Percentiles rank a stretch among this genome's conserved stretches.
Evolutionary conservation across 2,329 filamentous ascomycete species (phyloP).

Genomic region (Fusarium proliferatum): DNA sequence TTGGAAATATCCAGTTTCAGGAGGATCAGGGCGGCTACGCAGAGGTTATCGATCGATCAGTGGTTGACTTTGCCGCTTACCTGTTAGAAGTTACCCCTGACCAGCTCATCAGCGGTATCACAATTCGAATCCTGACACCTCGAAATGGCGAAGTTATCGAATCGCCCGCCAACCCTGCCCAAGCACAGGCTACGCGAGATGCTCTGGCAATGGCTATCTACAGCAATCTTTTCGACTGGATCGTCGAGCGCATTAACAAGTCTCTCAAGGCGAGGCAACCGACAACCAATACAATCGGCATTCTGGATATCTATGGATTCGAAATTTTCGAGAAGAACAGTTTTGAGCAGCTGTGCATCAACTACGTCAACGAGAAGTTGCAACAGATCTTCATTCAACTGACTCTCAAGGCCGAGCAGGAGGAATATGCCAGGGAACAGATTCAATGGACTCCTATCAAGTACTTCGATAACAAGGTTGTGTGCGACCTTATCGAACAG

Average conservation of each 20-base stretch:
- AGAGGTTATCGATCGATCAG: slow-evolving; percentile 85
- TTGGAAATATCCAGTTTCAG: slow-evolving; percentile 90
- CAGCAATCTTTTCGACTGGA: slow-evolving; percentile 98
- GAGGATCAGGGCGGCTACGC: slow-evolving; percentile 94
- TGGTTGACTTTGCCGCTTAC: slow-evolving; percentile 95
- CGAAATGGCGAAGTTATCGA: slow-evolving; percentile 74
- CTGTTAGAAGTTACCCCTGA: slow-evolving; percentile 86
- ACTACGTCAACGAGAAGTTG: slow-evolving; percentile 99
- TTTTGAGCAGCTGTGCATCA: slow-evolving; percentile 99
- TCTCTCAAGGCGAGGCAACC: slow-evolving; percentile 83
- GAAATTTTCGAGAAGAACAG: slow-evolving; percentile 99
- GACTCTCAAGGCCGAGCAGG: slow-evolving; percentile 95
- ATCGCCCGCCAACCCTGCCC: slow-evolving; percentile 85
- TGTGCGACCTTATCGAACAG: slow-evolving; percentile 96
- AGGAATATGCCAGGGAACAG: slow-evolving; percentile 94
- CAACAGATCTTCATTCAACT: slow-evolving; percentile 99
- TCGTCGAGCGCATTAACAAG: slow-evolving; percentile 89
- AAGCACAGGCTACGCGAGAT: slow-evolving; percentile 88
- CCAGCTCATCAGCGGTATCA: slow-evolving; percentile 86
- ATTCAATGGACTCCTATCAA: slow-evolving; percentile 99
- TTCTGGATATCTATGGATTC: slow-evolving; percentile 98
- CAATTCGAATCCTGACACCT: slow-evolving; percentile 83
- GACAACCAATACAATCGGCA: slow-evolving; percentile 88
- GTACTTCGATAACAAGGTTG: slow-evolving; percentile 99
- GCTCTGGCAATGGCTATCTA: slow-evolving; percentile 96